Conservation (phyloP, 75 land plant species). For the Picea glauca region DNA sequence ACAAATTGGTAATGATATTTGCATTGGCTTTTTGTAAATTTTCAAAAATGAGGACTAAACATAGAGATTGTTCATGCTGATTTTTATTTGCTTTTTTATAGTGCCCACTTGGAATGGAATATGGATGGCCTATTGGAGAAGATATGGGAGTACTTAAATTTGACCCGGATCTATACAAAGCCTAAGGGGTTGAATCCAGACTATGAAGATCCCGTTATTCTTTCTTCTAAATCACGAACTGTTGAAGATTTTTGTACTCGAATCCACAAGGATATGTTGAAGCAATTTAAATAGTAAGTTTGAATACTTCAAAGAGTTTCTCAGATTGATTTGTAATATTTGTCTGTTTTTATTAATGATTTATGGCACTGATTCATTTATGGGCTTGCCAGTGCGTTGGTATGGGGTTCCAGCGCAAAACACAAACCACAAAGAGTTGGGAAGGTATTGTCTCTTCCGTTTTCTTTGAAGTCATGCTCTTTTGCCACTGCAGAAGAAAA, state of each 20-base stretch:
- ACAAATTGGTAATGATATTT: too few relatives aligned
- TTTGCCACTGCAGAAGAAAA: too few relatives aligned
- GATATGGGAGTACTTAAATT: constrained; percentile 89
- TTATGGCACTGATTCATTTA: too few relatives aligned
- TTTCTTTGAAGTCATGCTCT: too few relatives aligned
- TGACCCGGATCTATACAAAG: constrained; percentile 92
- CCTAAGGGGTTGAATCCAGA: constrained; percentile 98
- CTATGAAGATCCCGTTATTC: constrained; percentile 97
- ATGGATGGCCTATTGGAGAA: constrained; percentile 93
- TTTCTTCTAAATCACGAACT: constrained; percentile 83
- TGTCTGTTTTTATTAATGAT: too few relatives aligned
- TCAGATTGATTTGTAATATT: too few relatives aligned
- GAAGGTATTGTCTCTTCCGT: too few relatives aligned
- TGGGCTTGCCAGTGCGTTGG: too few relatives aligned
- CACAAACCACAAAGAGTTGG: too few relatives aligned
- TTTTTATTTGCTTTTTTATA: constrained; percentile 18
- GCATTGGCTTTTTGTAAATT: too few relatives aligned
- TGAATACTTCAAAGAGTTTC: background rate
- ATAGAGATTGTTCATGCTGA: background rate
- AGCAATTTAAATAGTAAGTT: constrained; percentile 97
- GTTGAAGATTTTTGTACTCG: constrained; percentile 90
- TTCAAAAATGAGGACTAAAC: too few relatives aligned
- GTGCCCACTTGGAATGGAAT: constrained; percentile 99
- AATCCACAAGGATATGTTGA: constrained; percentile 97
- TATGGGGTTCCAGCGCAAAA: too few relatives aligned